These are phyloP conservation scores for Fraxinus sp. DNA, from an alignment of 305 asterid species.

Conservation along the genomic window DNA sequence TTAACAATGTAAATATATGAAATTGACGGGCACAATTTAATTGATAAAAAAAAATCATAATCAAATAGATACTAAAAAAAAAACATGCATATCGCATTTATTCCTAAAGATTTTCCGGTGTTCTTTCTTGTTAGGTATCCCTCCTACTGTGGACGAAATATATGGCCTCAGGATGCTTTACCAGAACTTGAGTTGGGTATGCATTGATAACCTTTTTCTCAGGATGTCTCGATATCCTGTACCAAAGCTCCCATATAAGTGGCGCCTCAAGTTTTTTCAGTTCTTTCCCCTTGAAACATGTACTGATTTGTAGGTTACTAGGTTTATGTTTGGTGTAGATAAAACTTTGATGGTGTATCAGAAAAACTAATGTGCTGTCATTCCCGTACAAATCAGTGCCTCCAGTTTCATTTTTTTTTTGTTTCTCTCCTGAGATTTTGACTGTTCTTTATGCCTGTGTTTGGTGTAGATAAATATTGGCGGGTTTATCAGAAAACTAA, in stretches of 20 bases:
- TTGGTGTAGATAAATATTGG: neutral
- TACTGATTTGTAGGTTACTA: neutral
- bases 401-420: neutral
- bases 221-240: neutral
- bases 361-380: conserved; percentile 5
- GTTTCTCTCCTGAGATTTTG: neutral
- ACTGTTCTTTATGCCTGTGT: neutral
- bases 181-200: conserved; percentile 87
- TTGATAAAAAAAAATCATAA: no score
- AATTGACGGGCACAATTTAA: no score
- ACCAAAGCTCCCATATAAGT: neutral
- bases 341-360: neutral
- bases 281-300: neutral
- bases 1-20: no score
- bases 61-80: no score
- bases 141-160: conserved; percentile 79
- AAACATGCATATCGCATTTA: no score
- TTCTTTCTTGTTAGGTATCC: conserved; percentile 59
- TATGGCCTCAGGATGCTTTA: conserved; percentile 72
- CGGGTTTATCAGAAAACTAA: conserved; percentile 1
- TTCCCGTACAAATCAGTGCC: neutral
- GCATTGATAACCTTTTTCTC: conserved; percentile 16
- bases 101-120: conserved; percentile 14
- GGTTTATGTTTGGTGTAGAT: neutral
- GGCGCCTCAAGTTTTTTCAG: conserved; percentile 10